Base-by-base conservation (phyloP, 2,329 filamentous ascomycete genomes). In the Curvularia sp. region DNA sequence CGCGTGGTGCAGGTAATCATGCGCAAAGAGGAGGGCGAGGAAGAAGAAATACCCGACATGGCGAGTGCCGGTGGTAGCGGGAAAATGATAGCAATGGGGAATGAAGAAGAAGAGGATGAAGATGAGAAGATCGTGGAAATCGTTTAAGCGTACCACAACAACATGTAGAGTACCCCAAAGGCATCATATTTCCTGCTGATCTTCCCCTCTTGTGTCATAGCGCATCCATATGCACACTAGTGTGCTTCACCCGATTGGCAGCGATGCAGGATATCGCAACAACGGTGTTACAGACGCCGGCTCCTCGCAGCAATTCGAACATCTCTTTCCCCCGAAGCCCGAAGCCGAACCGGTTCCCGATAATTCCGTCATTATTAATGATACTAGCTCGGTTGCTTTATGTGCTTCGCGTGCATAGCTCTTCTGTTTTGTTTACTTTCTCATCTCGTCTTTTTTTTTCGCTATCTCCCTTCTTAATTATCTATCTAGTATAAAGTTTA, bases 1-100 rank as follows among this genome's bases (percentile, higher is more conserved):
- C 85, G 95, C 56, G 74, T 98, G 52, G 95, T 99, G 47, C 92
- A 99, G 74, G 88, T 97, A 6, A 75, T 97, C 60, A 92, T 93
- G 87, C 83, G 91, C 55, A 91, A 93, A 44, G 93, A 95, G 74
- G 88, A 84, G 65, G 81, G 80, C 6, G 85, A 83, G 48, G 84
- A 83, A 49, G 79, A 79, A 54, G 79, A 80, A 35, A 75, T 80
- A 3, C 81, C 42, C 7, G 55, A 61, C 18, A 61, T 53, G 31
- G 63, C 46, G 39, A 64, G 58, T 10, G 65, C 57, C 18, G 67
- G 62, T 39, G 67, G 61, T 28, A 60, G 57, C 30, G 73, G 72
- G 10, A 71, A 58, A 51, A 18, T 75, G 58, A 61, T 75, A 18
- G 73, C 67, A 54, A 50, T 74, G 56, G 66, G 71, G 43, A 56